Conservation (phyloP, 495 filamentous ascomycete species). For the Penicillium salamii region DNA sequence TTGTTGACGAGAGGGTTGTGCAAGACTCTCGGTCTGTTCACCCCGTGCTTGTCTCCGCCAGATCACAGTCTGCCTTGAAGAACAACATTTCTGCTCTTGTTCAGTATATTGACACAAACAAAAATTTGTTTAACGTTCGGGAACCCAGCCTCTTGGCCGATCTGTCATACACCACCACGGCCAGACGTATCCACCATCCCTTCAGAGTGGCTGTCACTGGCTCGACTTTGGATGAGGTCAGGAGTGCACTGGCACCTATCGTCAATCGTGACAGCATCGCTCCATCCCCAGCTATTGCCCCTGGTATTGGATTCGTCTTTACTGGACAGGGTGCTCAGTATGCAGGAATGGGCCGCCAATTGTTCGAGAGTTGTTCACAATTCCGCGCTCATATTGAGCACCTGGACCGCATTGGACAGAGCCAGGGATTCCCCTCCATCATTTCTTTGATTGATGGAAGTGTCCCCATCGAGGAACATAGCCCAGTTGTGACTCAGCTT, state of each 20-base stretch:
- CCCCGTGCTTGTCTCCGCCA: conserved; percentile 51
- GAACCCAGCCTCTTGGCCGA: conserved; percentile 37
- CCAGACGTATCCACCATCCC: conserved; percentile 77
- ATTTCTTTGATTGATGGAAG: conserved; percentile 58
- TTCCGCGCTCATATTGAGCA: conserved; percentile 71
- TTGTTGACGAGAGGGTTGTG: conserved; percentile 34
- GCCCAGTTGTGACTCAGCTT: conserved; percentile 75
- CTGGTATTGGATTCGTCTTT: conserved; percentile 57
- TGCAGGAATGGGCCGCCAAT: conserved; percentile 66
- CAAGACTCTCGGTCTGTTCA: conserved; percentile 53
- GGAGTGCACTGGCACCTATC: conserved; percentile 26
- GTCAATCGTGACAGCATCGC: conserved; percentile 25
- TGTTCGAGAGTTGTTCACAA: conserved; percentile 61
- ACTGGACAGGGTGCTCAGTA: conserved; percentile 58
- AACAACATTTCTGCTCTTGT: conserved; percentile 51
- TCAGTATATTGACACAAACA: conserved; percentile 50
- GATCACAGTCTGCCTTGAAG: conserved; percentile 52
- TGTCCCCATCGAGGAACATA: conserved; percentile 49
- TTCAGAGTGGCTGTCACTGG: conserved; percentile 64
- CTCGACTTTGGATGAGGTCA: conserved; percentile 32
- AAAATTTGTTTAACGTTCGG: conserved; percentile 37
- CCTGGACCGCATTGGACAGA: conserved; percentile 63
- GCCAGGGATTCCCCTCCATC: conserved; percentile 68
- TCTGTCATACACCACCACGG: conserved; percentile 79
- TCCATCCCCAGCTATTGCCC: conserved; percentile 30